phyloP scores from a whole-genome alignment of 805 yeast species.

The Clavispora santaluciae region DNA sequence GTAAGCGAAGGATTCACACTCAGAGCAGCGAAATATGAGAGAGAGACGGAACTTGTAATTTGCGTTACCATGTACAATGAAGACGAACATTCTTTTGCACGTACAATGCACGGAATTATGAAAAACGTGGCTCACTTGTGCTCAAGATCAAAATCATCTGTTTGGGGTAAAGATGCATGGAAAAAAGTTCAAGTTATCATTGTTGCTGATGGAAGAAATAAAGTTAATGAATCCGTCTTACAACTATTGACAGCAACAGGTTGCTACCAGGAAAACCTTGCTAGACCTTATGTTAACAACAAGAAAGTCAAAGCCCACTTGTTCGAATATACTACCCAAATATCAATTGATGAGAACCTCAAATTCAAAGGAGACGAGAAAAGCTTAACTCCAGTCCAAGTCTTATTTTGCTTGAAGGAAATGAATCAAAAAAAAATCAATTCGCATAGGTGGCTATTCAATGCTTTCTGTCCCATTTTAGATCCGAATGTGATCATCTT shows the following conservation, averaged over 20 bases:
- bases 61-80: constrained; percentile 98
- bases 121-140: constrained; percentile 85
- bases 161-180: constrained; percentile 98
- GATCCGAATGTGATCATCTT: constrained; percentile 88
- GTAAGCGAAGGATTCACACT: constrained; percentile 75
- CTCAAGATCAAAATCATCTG: constrained; percentile 70
- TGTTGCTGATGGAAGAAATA: constrained; percentile 91
- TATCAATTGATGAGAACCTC: constrained; percentile 82
- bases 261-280: constrained; percentile 94
- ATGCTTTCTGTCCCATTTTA: constrained; percentile 86
- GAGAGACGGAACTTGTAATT: constrained; percentile 88
- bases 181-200: constrained; percentile 89
- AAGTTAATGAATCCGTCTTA: constrained; percentile 76
- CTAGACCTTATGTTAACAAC: constrained; percentile 89
- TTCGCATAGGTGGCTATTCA: constrained; percentile 96
- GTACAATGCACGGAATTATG: constrained; percentile 94
- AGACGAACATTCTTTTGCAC: constrained; percentile 80
- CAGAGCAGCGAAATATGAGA: constrained; percentile 77
- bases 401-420: constrained; percentile 88
- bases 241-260: constrained; percentile 93
- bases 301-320: constrained; percentile 89
- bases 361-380: constrained; percentile 88
- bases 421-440: constrained; percentile 89
- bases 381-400: constrained; percentile 91
- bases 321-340: constrained; percentile 94